Evolutionary conservation across 2,329 filamentous ascomycete genomes (phyloP), one percentile per base, ranked within the genome.

Genomic region (Cladosporium halotolerans): DNA sequence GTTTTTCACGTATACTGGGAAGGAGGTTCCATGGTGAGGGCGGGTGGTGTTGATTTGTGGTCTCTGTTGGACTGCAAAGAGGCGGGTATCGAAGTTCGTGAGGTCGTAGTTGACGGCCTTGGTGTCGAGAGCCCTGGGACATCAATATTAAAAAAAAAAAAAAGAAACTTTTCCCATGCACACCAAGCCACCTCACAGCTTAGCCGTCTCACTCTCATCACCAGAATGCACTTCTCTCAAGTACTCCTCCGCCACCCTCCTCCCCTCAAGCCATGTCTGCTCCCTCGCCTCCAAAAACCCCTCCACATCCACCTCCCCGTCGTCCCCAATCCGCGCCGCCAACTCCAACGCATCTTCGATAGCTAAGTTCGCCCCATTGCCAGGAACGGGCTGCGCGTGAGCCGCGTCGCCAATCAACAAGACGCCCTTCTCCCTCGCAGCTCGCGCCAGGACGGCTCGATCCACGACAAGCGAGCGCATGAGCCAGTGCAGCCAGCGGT

Each of bases 301-400:
- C 8, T 50, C 50, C 11, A 61, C 52, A 5, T 55, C 52, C 9
- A 55, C 54, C 16, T 40, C 43, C 2, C 58, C 59, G 4, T 56
- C 31, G 1, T 53, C 45, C 3, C 57, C 58, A 19, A 71, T 63
- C 9, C 60, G 52, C 28, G 64, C 60, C 1, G 67, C 69, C 32
- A 73, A 59, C 32, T 60, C 62, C 7, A 73, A 46, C 0, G 63
- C 70, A 55, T 74, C 72, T 8, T 57, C 53, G 8, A 74, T 72
- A 0, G 71, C 71, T 6, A 57, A 59, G 56, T 74, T 74, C 6
- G 70, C 72, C 4, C 70, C 68, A 4, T 72, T 69, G 4, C 72
- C 72, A 3, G 73, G 56, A 23, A 74, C 72, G 0, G 71, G 70
- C 50, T 68, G 62, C 1, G 70, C 67, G 56, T 73, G 72, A 2